Conservation (phyloP, 2,329 filamentous ascomycete genomes). For the Chlorencoelia australis region DNA sequence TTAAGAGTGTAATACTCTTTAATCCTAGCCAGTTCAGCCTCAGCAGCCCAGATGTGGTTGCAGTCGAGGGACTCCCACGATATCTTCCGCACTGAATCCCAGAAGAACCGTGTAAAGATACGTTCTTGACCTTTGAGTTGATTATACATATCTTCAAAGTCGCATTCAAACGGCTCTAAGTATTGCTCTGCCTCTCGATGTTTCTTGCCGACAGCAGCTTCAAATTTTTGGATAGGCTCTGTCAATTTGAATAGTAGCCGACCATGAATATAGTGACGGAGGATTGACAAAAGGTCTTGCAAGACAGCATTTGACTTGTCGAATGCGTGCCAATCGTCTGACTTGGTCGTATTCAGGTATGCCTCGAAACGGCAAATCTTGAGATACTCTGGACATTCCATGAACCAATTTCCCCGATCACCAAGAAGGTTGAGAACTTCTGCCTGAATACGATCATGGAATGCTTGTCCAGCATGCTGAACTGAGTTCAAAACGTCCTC, state of each 20-base stretch:
- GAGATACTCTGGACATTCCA: conserved; percentile 22
- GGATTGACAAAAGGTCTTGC: not conserved
- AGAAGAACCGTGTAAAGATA: conserved; percentile 26
- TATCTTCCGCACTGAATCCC: conserved; percentile 17
- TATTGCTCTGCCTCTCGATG: conserved; percentile 8
- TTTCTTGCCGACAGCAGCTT: not conserved
- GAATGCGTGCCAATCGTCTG: no score
- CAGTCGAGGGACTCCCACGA: no score
- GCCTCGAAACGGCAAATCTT: conserved; percentile 22
- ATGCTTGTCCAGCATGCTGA: conserved; percentile 45
- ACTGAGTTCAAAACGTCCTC: conserved; percentile 47
- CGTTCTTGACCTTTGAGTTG: conserved; percentile 17
- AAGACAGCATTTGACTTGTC: not conserved
- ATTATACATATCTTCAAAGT: conserved; percentile 12
- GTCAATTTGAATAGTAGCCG: no score
- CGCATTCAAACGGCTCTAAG: not conserved
- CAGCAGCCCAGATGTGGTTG: no score
- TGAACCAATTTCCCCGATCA: conserved; percentile 31
- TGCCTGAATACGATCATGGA: conserved; percentile 37
- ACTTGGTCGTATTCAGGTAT: no score
- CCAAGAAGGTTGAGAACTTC: conserved; percentile 27
- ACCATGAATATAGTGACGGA: conserved; percentile 6
- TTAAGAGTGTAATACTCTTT: no score
- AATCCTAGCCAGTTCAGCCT: no score
- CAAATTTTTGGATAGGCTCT: not conserved